Conservation (phyloP, 306 rosid species). For the Rosa multiflora region DNA sequence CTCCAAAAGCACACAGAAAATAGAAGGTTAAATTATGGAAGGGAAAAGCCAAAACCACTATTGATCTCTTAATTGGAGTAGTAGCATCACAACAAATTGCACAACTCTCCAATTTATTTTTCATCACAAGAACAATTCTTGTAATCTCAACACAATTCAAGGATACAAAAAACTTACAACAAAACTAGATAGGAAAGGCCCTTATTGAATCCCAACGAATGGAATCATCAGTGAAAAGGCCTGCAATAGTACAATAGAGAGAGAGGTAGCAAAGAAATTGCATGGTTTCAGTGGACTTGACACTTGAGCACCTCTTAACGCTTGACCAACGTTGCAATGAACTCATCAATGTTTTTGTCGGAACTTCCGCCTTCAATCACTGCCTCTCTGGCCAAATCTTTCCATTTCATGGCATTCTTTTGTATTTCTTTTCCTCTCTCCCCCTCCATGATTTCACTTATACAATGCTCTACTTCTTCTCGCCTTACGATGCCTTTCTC, state of each 20-base stretch:
- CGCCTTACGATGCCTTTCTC: not conserved
- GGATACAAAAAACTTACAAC: too few relatives aligned
- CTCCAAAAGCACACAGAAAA: not conserved
- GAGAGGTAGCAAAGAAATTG: not conserved
- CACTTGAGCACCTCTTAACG: not conserved
- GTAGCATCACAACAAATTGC: too few relatives aligned
- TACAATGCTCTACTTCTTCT: not conserved
- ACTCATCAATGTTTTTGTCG: not conserved
- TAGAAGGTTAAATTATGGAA: too few relatives aligned
- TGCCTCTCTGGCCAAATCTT: not conserved
- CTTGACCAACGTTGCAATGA: not conserved
- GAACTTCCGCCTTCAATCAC: too few relatives aligned
- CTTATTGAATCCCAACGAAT: too few relatives aligned
- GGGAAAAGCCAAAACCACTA: too few relatives aligned
- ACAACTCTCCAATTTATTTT: too few relatives aligned
- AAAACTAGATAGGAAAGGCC: too few relatives aligned
- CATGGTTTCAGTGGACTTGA: not conserved
- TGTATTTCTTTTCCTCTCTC: not conserved
- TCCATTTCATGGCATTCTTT: not conserved
- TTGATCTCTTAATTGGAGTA: too few relatives aligned
- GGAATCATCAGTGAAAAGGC: too few relatives aligned
- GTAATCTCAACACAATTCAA: too few relatives aligned
- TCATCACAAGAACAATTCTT: too few relatives aligned
- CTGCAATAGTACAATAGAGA: not conserved
- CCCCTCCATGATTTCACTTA: not conserved